Conservation (phyloP, 129 eudicot genomes). For the Centrapalus pauciflorus region DNA sequence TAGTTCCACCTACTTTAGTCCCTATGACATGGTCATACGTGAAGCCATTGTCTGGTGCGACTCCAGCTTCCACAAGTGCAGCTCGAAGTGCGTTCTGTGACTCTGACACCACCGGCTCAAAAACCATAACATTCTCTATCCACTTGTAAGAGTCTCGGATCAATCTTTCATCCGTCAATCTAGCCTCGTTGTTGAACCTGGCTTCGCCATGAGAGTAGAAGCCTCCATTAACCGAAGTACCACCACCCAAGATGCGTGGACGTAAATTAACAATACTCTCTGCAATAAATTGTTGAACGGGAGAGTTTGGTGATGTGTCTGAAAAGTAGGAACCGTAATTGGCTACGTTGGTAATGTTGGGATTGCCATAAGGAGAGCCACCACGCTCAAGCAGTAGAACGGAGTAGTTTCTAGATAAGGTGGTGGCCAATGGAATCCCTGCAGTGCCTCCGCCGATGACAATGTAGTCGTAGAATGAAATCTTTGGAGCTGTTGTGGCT, state of each 20-base stretch:
- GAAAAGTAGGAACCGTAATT: slow-evolving; percentile 40
- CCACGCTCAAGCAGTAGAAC: slow-evolving; percentile 81
- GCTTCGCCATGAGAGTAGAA: slow-evolving; percentile 60
- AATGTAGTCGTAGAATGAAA: slow-evolving; percentile 5
- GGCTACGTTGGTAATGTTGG: slow-evolving; percentile 45
- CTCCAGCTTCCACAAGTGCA: slow-evolving; percentile 8
- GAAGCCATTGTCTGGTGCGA: slow-evolving; percentile 15
- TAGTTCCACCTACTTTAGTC: slow-evolving; percentile 14
- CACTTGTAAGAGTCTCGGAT: slow-evolving; percentile 22
- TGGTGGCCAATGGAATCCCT: slow-evolving; percentile 4
- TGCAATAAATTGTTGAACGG: slow-evolving; percentile 54
- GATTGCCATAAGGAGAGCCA: slow-evolving; percentile 66
- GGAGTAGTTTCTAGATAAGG: neutral
- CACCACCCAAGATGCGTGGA: slow-evolving; percentile 70
- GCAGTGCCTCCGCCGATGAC: slow-evolving; percentile 12
- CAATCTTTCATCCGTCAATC: slow-evolving; percentile 35
- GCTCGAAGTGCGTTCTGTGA: slow-evolving; percentile 34
- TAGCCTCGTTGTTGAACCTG: slow-evolving; percentile 22
- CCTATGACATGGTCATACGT: slow-evolving; percentile 11
- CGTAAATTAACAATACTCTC: slow-evolving; percentile 65
- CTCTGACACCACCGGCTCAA: slow-evolving; percentile 41
- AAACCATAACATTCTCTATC: slow-evolving; percentile 60
- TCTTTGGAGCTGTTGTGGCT: slow-evolving; percentile 5
- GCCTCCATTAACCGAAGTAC: slow-evolving; percentile 63
- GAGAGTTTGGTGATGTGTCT: slow-evolving; percentile 49